A percentile compares a stretch with the other conserved stretches of the same genome.
Evolutionary conservation across 768 basidiomycete genomes (phyloP).

Genomic region (Lactarius trivialis): DNA sequence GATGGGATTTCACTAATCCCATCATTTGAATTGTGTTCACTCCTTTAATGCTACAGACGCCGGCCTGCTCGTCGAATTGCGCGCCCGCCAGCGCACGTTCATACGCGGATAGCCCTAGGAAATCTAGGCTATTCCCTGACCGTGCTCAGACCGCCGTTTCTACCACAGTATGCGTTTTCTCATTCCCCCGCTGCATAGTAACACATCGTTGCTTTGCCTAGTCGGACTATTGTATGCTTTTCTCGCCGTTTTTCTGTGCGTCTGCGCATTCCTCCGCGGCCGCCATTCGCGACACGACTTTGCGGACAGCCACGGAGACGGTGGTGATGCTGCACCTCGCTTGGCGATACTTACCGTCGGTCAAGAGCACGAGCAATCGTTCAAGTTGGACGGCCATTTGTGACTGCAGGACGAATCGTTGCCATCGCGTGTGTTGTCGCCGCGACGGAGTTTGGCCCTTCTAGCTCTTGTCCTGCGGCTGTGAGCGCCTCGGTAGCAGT

Average conservation of each 20-base stretch:
- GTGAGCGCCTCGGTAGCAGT: no score
- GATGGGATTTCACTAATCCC: no score
- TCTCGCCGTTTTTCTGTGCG: conserved; percentile 53
- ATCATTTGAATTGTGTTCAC: no score
- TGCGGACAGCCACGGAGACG: conserved; percentile 40
- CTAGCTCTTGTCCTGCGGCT: conserved; percentile 49
- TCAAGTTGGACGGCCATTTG: conserved; percentile 73
- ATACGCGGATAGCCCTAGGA: conserved; percentile 67
- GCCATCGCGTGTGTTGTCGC: conserved; percentile 56
- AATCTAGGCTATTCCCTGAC: conserved; percentile 69
- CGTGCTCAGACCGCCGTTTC: conserved; percentile 61
- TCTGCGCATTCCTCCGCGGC: conserved; percentile 52
- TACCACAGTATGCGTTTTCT: conserved; percentile 50
- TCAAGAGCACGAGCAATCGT: conserved; percentile 53
- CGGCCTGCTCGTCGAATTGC: conserved; percentile 50
- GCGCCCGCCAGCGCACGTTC: conserved; percentile 77
- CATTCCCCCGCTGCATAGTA: not conserved
- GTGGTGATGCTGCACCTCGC: conserved; percentile 21
- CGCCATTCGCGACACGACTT: conserved; percentile 71
- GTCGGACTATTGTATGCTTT: conserved; percentile 60
- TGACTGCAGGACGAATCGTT: conserved; percentile 75
- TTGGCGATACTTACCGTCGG: conserved; percentile 50
- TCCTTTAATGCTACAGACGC: conserved; percentile 32
- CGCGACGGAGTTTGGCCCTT: conserved; percentile 56
- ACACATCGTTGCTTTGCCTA: conserved; percentile 18